phyloP scores from a whole-genome alignment of 2,329 filamentous ascomycete species.

The Pseudogymnoascus sp. region DNA sequence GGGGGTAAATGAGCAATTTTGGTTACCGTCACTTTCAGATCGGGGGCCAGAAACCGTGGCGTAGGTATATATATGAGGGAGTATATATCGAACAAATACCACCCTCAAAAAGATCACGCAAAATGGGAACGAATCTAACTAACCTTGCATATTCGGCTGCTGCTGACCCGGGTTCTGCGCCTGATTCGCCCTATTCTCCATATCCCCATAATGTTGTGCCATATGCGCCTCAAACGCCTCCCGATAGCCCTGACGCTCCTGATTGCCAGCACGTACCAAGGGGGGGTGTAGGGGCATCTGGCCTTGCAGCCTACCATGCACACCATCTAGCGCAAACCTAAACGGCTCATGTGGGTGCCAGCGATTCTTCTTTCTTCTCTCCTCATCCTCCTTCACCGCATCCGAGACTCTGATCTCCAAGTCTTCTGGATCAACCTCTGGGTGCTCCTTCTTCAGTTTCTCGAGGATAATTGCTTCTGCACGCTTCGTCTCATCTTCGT shows the following conservation, averaged over 20 bases:
- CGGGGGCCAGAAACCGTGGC: background rate
- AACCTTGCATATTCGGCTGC: background rate
- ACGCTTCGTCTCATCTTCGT: conserved; percentile 51
- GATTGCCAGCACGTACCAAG: background rate
- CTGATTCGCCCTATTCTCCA: background rate
- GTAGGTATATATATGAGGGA: background rate
- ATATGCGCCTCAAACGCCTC: background rate
- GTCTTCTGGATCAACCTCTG: conserved; percentile 47
- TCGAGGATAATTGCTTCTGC: conserved; percentile 52
- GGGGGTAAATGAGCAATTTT: background rate
- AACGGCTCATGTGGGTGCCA: background rate
- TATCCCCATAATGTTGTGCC: background rate
- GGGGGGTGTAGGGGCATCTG: too few species aligned
- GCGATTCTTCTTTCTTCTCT: conserved; percentile 14
- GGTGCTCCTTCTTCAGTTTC: conserved; percentile 48
- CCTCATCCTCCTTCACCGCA: conserved; percentile 37
- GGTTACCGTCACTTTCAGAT: background rate
- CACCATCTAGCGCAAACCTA: background rate
- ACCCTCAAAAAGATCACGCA: background rate
- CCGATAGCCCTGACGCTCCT: background rate
- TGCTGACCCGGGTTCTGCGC: background rate
- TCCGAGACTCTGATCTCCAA: conserved; percentile 53
- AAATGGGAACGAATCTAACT: background rate
- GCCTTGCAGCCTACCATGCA: background rate
- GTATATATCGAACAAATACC: background rate